Conservation (phyloP, 495 filamentous ascomycete genomes). For the Podospora australis region DNA sequence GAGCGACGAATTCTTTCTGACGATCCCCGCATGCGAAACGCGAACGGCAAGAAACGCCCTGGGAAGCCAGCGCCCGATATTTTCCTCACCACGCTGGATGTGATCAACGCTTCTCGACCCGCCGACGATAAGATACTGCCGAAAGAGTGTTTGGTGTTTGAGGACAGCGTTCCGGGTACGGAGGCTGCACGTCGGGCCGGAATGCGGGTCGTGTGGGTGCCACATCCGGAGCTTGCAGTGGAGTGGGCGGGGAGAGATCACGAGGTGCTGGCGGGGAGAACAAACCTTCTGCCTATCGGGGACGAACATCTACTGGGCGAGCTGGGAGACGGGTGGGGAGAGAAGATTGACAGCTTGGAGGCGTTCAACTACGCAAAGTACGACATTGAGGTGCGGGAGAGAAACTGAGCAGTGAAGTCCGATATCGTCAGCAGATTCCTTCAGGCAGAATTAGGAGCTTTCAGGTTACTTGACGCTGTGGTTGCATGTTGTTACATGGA, state of each 20-base stretch:
- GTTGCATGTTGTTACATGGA: too few species aligned
- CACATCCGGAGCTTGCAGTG: conserved; percentile 61
- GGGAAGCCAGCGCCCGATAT: conserved; percentile 89
- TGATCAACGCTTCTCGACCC: conserved; percentile 58
- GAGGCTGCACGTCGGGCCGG: conserved; percentile 79
- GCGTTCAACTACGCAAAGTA: conserved; percentile 56
- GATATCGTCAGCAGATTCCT: too few species aligned
- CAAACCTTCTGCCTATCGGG: conserved; percentile 31
- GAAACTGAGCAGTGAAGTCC: too few species aligned
- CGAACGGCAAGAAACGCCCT: conserved; percentile 51
- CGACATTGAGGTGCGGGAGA: too few species aligned
- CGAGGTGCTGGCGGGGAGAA: conserved; percentile 72
- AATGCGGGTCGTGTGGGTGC: conserved; percentile 84
- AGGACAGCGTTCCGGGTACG: conserved; percentile 78
- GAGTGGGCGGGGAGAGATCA: conserved; percentile 63
- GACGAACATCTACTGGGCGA: conserved; percentile 38
- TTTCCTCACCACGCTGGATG: conserved; percentile 69
- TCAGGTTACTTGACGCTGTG: too few species aligned
- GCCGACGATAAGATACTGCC: conserved; percentile 35
- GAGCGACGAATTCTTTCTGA: conserved; percentile 65
- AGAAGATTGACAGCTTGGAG: conserved; percentile 50
- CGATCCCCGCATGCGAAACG: conserved; percentile 43
- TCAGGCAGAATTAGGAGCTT: too few species aligned
- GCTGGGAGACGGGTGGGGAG: conserved; percentile 60
- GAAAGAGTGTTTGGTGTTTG: conserved; percentile 82